Evolutionary conservation across 345 rosid species (phyloP).

Genomic region (Arabidopsis arenosa): DNA sequence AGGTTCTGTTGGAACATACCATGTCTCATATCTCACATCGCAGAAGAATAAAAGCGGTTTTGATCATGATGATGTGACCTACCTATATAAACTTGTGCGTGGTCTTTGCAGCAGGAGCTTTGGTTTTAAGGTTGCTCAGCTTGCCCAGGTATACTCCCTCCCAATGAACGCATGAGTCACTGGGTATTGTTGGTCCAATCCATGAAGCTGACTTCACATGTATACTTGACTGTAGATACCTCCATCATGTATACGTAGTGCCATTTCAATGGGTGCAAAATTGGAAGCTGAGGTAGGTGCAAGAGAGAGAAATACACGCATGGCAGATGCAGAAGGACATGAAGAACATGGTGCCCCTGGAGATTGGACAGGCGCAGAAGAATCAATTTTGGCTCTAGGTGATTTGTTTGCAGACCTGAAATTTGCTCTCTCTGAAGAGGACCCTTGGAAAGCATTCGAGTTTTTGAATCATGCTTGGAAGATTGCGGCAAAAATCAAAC

Average conservation of each 20-base stretch:
- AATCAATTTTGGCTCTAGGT: slow-evolving; percentile 41
- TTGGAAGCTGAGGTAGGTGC: slow-evolving; percentile 62
- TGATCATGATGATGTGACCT: slow-evolving; percentile 73
- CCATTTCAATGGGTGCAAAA: slow-evolving; percentile 68
- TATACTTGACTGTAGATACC: slow-evolving; percentile 64
- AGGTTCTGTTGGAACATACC: slow-evolving; percentile 70
- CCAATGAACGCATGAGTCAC: background rate
- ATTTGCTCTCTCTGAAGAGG: slow-evolving; percentile 48
- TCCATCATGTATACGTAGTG: slow-evolving; percentile 67
- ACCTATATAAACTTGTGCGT: slow-evolving; percentile 81
- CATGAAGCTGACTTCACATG: slow-evolving; percentile 28
- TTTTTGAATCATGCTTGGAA: slow-evolving; percentile 54
- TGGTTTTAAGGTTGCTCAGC: slow-evolving; percentile 89
- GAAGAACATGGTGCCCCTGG: slow-evolving; percentile 35
- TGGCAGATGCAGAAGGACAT: slow-evolving; percentile 32
- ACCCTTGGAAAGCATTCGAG: slow-evolving; percentile 48
- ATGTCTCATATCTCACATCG: slow-evolving; percentile 82
- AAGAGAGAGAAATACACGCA: slow-evolving; percentile 45
- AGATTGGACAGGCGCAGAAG: slow-evolving; percentile 40
- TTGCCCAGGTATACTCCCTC: slow-evolving; percentile 69
- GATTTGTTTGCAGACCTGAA: slow-evolving; percentile 56
- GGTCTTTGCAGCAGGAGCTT: slow-evolving; percentile 89
- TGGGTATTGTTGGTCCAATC: background rate
- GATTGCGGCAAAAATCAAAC: slow-evolving; percentile 42
- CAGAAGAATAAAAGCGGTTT: slow-evolving; percentile 42